These are phyloP conservation scores for Pseudozyma sp. DNA, from an alignment of 1,284 basidiomycete species.

Conservation along the genomic window DNA sequence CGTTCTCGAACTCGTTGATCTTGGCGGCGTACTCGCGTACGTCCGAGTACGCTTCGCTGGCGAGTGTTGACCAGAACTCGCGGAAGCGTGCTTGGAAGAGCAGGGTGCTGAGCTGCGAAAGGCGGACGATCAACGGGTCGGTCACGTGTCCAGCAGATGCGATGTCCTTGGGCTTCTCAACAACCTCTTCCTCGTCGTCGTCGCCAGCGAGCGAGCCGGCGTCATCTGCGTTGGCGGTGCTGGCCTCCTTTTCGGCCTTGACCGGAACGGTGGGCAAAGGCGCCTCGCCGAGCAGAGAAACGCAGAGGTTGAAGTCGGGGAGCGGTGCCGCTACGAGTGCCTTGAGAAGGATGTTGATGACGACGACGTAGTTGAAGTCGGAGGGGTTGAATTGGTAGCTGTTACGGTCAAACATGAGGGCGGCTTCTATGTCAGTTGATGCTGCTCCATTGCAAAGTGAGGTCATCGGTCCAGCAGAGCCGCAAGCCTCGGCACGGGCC, in stretches of 20 bases:
- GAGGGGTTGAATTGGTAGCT: conserved; percentile 97
- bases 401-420: conserved; percentile 11
- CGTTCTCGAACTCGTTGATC: conserved; percentile 82
- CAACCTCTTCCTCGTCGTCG: conserved; percentile 37
- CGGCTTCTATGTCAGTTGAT: conserved; percentile 13
- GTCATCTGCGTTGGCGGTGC: conserved; percentile 25
- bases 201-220: conserved; percentile 37
- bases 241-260: conserved; percentile 48
- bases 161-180: conserved; percentile 68
- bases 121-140: conserved; percentile 76
- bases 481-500: conserved; percentile 12
- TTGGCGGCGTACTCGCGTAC: conserved; percentile 87
- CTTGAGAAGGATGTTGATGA: conserved; percentile 94
- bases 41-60: conserved; percentile 73
- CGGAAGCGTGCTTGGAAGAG: conserved; percentile 90
- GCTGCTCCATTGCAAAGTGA: not conserved
- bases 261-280: conserved; percentile 38
- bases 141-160: conserved; percentile 60
- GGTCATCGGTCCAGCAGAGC: too few relatives aligned
- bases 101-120: conserved; percentile 80
- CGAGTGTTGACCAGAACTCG: conserved; percentile 79
- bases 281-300: conserved; percentile 83
- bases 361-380: conserved; percentile 90
- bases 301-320: conserved; percentile 88
- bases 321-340: conserved; percentile 84